Base-by-base conservation (phyloP, 768 basidiomycete species). In the Lentinus brumalis region DNA sequence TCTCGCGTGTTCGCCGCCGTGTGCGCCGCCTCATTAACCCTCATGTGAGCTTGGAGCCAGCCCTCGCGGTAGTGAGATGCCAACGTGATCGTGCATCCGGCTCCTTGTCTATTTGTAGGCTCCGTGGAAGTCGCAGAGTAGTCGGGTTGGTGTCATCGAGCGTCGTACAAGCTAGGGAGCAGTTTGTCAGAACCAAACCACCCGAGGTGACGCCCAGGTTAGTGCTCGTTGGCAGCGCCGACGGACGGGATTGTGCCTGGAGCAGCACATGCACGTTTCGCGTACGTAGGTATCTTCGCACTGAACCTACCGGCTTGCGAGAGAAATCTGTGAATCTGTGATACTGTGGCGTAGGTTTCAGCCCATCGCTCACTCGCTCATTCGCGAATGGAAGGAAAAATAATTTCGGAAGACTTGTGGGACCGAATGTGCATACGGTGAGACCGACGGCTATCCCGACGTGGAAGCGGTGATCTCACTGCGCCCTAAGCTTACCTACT, bases 201-300 rank as follows among this genome's bases (percentile, higher is more conserved):
- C 35, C 35, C 1, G 35, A 35, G 35, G 7, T 35, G 35, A 3
- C 35, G 35, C 35, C 35, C 35, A 35, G 35, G 29, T 49, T 7
- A 30, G 5, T 10, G 21, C 29, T 12, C 21, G 46, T 11, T 11
- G 4, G 21, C 21, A 8, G 38, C 10, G 5, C 29, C 32, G n/a
- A n/a, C n/a, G 1, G 35, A 7, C 35, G 52, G 29, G 11, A 9
- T 4, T 29, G 61, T 62, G 61, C 61, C 61, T 62, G 61, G 40
- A 14, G 26, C n/a, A 49, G 51, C 61, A 62, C 50, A 57, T 57
- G 61, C 49, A 12, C 18, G 31, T 47, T 26, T 54, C 56, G 61
- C 51, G 50, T 54, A 57, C 21, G 9, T 26, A 15, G n/a, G 18
- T 51, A 26, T 45, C 53, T 49, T 39, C 21, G 29, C 46, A 47